A percentile compares a stretch with the other conserved stretches of the same genome.
Evolutionary conservation across 352 stramenopile species (phyloP).

Genomic region (Achlya hypogyna): DNA sequence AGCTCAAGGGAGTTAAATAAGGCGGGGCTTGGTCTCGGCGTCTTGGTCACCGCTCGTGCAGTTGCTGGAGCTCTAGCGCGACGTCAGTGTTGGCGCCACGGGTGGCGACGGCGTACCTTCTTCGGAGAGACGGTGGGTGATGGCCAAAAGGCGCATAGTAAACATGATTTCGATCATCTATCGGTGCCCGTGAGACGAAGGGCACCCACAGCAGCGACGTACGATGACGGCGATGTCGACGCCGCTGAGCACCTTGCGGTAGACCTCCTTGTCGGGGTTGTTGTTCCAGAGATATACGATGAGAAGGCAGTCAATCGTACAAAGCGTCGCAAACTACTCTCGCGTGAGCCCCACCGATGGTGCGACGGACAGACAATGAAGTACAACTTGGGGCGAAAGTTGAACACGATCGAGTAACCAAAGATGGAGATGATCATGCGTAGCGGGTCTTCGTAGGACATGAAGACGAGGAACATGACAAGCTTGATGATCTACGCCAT

Average conservation of each 20-base stretch:
- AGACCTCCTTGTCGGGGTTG: slow-evolving; percentile 10
- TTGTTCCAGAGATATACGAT: slow-evolving; percentile 14
- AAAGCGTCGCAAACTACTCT: slow-evolving; percentile 16
- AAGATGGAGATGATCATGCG: slow-evolving; percentile 20
- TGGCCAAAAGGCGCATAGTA: neutral
- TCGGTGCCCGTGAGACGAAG: neutral
- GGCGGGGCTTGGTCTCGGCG: neutral
- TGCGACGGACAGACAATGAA: slow-evolving; percentile 7
- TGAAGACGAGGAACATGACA: slow-evolving; percentile 21
- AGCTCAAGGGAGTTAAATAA: slow-evolving; percentile 5
- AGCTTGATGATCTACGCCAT: slow-evolving; percentile 18
- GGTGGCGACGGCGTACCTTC: neutral
- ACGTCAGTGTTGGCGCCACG: neutral
- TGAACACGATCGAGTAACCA: slow-evolving; percentile 17
- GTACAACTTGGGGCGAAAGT: slow-evolving; percentile 15
- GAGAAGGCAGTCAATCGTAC: slow-evolving; percentile 12
- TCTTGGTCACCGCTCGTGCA: slow-evolving; percentile 12
- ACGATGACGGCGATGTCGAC: slow-evolving; percentile 11
- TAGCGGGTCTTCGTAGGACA: slow-evolving; percentile 18
- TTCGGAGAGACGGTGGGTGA: neutral
- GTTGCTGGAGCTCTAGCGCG: slow-evolving; percentile 8
- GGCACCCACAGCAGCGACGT: neutral
- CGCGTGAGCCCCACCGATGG: neutral
- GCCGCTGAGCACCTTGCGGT: slow-evolving; percentile 4
- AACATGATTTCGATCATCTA: slow-evolving; percentile 12